These are phyloP conservation scores for Avena sativa DNA, from an alignment of 176 grass and related monocot genomes.

Conservation along the genomic window DNA sequence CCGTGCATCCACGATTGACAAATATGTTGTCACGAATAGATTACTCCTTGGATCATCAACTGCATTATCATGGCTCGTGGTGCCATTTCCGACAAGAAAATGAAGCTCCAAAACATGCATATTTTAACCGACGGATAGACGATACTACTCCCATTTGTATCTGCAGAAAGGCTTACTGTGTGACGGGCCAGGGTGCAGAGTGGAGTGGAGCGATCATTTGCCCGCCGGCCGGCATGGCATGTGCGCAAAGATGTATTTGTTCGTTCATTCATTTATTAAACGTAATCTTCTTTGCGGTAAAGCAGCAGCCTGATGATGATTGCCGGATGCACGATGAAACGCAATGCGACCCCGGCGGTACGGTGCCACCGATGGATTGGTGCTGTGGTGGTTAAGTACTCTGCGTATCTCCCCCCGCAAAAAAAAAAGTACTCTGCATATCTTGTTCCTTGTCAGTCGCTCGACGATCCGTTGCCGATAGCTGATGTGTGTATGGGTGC, in stretches of 20 bases:
- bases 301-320: conserved; percentile 47
- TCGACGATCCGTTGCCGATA: background rate
- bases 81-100: background rate
- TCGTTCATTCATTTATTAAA: background rate
- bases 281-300: conserved; percentile 31
- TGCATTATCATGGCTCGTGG: background rate
- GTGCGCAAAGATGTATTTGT: background rate
- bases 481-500: no score
- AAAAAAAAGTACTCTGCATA: no score
- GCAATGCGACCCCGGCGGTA: background rate
- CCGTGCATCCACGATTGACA: background rate
- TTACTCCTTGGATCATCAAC: background rate
- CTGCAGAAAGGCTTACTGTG: background rate
- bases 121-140: background rate
- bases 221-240: no score
- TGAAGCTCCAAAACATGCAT: background rate
- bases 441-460: background rate
- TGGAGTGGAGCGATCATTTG: conserved; percentile 2
- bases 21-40: background rate
- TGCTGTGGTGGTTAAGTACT: background rate
- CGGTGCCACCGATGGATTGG: background rate
- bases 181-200: conserved; percentile 3
- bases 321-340: background rate
- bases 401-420: background rate
- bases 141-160: no score